Conservation (phyloP, 306 rosid genomes). For the Vicia sativa region DNA sequence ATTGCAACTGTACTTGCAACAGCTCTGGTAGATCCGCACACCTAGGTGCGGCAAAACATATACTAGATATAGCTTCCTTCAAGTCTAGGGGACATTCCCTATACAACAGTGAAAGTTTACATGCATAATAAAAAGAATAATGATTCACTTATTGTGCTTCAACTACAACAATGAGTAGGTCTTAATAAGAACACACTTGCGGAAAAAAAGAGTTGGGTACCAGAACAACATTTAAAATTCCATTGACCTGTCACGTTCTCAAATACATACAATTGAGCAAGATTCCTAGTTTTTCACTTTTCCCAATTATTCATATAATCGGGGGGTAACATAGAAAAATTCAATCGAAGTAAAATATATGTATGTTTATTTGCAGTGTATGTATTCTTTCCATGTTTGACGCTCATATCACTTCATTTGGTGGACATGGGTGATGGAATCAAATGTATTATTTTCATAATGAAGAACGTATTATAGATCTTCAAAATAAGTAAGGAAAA, state of each 20-base stretch:
- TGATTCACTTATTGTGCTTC: background rate
- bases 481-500: conserved; percentile 6
- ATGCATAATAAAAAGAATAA: conserved; percentile 23
- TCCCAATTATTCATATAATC: conserved; percentile 4
- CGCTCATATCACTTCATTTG: background rate
- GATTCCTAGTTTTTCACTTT: background rate
- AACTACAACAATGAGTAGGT: conserved; percentile 13
- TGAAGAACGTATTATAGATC: background rate
- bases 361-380: conserved; percentile 6
- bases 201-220: no score
- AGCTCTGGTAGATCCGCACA: conserved; percentile 92
- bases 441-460: background rate
- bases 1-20: conserved; percentile 84
- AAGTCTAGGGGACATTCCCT: conserved; percentile 95
- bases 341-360: background rate
- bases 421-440: conserved; percentile 1
- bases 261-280: conserved; percentile 1
- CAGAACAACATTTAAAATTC: conserved; percentile 15
- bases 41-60: conserved; percentile 96
- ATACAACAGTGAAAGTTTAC: conserved; percentile 14
- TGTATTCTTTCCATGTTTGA: conserved; percentile 18
- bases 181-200: background rate
- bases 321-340: background rate
- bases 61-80: conserved; percentile 93
- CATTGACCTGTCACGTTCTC: conserved; percentile 3